Percentiles rank a stretch among this genome's conserved stretches.
Evolutionary conservation across 306 rosid species (phyloP).

Genomic region (Vicia villosa): DNA sequence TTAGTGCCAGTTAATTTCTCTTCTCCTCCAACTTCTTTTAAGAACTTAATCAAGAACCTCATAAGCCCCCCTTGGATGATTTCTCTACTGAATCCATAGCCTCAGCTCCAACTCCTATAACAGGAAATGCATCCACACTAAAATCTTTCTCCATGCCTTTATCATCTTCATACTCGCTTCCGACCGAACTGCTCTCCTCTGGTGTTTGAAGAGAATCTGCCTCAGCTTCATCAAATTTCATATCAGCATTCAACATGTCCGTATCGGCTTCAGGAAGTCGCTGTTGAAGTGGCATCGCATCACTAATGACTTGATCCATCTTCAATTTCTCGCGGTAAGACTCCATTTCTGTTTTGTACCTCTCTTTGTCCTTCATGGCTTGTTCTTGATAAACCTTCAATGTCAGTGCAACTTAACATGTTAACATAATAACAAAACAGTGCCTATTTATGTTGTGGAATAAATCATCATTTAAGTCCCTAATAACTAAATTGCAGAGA

Average conservation of each 20-base stretch:
- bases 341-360: slow-evolving; percentile 84
- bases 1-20: slow-evolving; percentile 12
- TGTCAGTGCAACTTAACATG: slow-evolving; percentile 6
- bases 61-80: slow-evolving; percentile 33
- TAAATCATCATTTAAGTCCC: neutral
- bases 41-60: slow-evolving; percentile 12
- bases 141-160: slow-evolving; percentile 41
- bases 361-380: slow-evolving; percentile 82
- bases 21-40: slow-evolving; percentile 8
- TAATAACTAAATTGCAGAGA: neutral
- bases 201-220: slow-evolving; percentile 46
- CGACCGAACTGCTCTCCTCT: slow-evolving; percentile 56
- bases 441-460: neutral
- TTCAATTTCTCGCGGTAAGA: slow-evolving; percentile 64
- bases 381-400: slow-evolving; percentile 85
- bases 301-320: slow-evolving; percentile 58
- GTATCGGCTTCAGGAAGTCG: slow-evolving; percentile 56
- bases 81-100: slow-evolving; percentile 44
- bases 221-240: slow-evolving; percentile 51
- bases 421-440: neutral
- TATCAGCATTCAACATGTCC: slow-evolving; percentile 47
- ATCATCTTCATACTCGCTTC: slow-evolving; percentile 56
- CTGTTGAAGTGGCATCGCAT: slow-evolving; percentile 78
- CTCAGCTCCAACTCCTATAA: slow-evolving; percentile 34
- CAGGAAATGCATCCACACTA: slow-evolving; percentile 40